These are phyloP conservation scores for Ustilago xerochloae DNA, from an alignment of 1,284 basidiomycete species.

Conservation along the genomic window DNA sequence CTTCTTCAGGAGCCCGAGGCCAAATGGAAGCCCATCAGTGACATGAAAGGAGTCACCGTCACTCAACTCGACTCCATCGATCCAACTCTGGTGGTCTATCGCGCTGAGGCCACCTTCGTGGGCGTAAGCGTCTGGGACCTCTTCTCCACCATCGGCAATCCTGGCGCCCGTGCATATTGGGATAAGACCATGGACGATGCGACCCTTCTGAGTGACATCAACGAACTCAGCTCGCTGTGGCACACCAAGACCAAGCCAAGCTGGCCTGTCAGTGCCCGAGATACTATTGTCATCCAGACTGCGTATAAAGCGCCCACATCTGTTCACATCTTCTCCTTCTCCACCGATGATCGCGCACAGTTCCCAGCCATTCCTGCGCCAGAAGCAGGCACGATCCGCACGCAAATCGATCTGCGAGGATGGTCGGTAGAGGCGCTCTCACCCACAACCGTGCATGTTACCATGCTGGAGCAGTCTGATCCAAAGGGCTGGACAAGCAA, in stretches of 20 bases:
- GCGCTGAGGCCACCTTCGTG: slow-evolving; percentile 96
- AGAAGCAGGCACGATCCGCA: slow-evolving; percentile 81
- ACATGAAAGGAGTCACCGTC: slow-evolving; percentile 83
- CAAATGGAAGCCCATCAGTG: slow-evolving; percentile 89
- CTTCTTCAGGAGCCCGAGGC: slow-evolving; percentile 96
- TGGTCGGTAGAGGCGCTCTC: slow-evolving; percentile 97
- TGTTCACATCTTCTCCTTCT: slow-evolving; percentile 95
- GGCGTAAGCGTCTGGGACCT: slow-evolving; percentile 96
- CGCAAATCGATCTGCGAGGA: slow-evolving; percentile 93
- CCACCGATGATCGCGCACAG: slow-evolving; percentile 85
- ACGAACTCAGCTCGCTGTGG: slow-evolving; percentile 78
- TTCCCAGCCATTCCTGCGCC: slow-evolving; percentile 82
- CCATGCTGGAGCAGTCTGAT: slow-evolving; percentile 94
- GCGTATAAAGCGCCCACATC: slow-evolving; percentile 93
- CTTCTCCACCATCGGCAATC: slow-evolving; percentile 85
- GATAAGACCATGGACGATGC: slow-evolving; percentile 90
- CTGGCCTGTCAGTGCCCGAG: slow-evolving; percentile 75
- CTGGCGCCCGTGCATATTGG: slow-evolving; percentile 85
- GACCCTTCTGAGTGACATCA: slow-evolving; percentile 81
- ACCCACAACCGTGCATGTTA: slow-evolving; percentile 92
- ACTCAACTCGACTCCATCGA: slow-evolving; percentile 94
- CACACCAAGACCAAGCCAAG: slow-evolving; percentile 49
- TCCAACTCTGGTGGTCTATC: slow-evolving; percentile 93
- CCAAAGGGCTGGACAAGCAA: slow-evolving; percentile 98
- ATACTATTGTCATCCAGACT: slow-evolving; percentile 89